Conservation (phyloP, 2,329 filamentous ascomycete species). For the Talaromyces amestolkiae region DNA sequence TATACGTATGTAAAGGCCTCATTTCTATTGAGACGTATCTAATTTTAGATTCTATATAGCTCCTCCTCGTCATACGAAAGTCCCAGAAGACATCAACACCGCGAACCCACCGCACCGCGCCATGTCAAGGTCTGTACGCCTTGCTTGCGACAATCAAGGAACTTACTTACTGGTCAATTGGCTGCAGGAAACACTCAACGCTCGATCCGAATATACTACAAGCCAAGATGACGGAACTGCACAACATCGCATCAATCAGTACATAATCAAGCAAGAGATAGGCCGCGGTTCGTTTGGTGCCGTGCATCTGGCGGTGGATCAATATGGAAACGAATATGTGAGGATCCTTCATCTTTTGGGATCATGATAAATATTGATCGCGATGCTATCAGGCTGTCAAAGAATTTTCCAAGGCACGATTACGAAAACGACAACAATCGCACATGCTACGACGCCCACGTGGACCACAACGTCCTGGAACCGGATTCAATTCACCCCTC, state of each 20-base stretch:
- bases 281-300: slow-evolving; percentile 94
- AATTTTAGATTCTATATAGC: slow-evolving; percentile 34
- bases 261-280: slow-evolving; percentile 90
- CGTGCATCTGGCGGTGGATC: slow-evolving; percentile 85
- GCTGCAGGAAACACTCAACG: slow-evolving; percentile 81
- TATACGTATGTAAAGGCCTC: slow-evolving; percentile 27
- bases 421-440: slow-evolving; percentile 87
- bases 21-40: no score
- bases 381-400: slow-evolving; percentile 73
- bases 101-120: slow-evolving; percentile 59
- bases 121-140: slow-evolving; percentile 57
- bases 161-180: slow-evolving; percentile 18
- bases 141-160: slow-evolving; percentile 17
- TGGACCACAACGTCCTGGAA: slow-evolving; percentile 52
- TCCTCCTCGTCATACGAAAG: slow-evolving; percentile 60
- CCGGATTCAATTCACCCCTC: slow-evolving; percentile 62
- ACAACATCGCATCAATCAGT: slow-evolving; percentile 90
- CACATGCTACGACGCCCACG: slow-evolving; percentile 71
- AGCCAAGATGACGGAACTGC: slow-evolving; percentile 78
- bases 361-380: not conserved
- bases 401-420: slow-evolving; percentile 89
- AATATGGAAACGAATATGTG: slow-evolving; percentile 91
- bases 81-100: slow-evolving; percentile 64
- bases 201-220: slow-evolving; percentile 79
- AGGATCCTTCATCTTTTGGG: slow-evolving; percentile 33